Conservation (phyloP, 306 rosid genomes). For the Trifolium repens region DNA sequence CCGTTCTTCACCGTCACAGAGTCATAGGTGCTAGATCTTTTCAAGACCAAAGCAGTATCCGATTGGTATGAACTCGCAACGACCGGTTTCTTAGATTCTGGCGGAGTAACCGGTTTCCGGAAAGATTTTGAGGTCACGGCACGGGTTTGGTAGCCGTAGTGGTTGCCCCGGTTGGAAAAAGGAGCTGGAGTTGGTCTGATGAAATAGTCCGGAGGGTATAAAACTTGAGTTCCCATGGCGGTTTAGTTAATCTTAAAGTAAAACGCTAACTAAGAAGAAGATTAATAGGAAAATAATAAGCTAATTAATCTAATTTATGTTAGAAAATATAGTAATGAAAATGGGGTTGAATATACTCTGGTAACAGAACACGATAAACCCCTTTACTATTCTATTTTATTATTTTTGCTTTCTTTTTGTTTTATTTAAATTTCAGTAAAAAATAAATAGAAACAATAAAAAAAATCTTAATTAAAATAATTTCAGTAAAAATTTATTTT, state of each 20-base stretch:
- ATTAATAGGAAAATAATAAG: constrained; percentile 12
- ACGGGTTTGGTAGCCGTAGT: constrained; percentile 31
- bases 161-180: constrained; percentile 53
- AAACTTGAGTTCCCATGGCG: constrained; percentile 78
- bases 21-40: constrained; percentile 58
- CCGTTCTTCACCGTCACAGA: constrained; percentile 39
- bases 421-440: no score
- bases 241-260: background rate
- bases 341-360: background rate
- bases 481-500: no score
- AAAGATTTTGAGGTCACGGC: constrained; percentile 44
- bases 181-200: constrained; percentile 44
- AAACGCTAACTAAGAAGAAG: background rate
- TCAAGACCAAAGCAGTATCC: constrained; percentile 28
- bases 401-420: no score
- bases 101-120: constrained; percentile 51
- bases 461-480: no score
- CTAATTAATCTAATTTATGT: background rate
- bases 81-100: constrained; percentile 50
- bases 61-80: constrained; percentile 13
- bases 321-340: background rate
- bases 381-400: no score
- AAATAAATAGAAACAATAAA: no score
- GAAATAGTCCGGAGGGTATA: constrained; percentile 76
- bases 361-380: no score